Evolutionary conservation across 179 eudicot species (phyloP).

Genomic region (Pouteria campechiana): DNA sequence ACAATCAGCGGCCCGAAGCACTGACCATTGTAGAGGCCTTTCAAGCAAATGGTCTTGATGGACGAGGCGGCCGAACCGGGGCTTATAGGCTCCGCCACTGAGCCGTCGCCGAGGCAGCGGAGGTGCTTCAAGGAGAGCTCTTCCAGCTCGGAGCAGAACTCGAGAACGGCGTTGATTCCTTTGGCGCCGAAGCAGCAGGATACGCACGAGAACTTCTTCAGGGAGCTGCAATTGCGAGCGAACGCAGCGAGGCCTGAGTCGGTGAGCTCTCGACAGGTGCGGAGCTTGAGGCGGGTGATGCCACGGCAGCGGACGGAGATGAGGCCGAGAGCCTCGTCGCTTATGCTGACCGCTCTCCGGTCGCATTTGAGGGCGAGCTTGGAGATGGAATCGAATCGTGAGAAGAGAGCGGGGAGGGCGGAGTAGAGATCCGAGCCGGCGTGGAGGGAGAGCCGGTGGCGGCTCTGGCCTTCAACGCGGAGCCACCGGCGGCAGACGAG

Average conservation of each 20-base stretch:
- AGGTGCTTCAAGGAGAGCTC: conserved; percentile 58
- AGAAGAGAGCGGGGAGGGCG: conserved; percentile 15
- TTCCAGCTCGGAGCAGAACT: conserved; percentile 35
- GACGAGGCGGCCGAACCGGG: conserved; percentile 35
- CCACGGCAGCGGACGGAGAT: conserved; percentile 35
- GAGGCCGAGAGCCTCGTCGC: conserved; percentile 30
- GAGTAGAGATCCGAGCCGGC: conserved; percentile 24
- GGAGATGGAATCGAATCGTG: conserved; percentile 49
- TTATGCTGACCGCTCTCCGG: conserved; percentile 32
- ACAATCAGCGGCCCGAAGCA: conserved; percentile 42
- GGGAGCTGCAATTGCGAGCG: conserved; percentile 31
- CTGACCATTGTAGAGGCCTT: conserved; percentile 58
- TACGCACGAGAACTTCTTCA: conserved; percentile 46
- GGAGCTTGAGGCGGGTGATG: conserved; percentile 44
- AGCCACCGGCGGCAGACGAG: conserved; percentile 47
- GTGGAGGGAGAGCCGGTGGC: conserved; percentile 37
- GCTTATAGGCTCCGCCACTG: conserved; percentile 19
- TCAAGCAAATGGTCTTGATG: conserved; percentile 41
- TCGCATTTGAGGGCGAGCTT: conserved; percentile 55
- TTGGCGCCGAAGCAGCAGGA: conserved; percentile 55
- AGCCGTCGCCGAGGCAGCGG: conserved; percentile 22
- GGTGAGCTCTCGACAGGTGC: conserved; percentile 45
- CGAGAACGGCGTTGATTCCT: conserved; percentile 42
- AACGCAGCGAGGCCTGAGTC: conserved; percentile 37
- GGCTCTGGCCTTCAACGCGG: conserved; percentile 41